phyloP scores from a whole-genome alignment of 176 grass and related monocot genomes.

The Thinopyrum elongatum region DNA sequence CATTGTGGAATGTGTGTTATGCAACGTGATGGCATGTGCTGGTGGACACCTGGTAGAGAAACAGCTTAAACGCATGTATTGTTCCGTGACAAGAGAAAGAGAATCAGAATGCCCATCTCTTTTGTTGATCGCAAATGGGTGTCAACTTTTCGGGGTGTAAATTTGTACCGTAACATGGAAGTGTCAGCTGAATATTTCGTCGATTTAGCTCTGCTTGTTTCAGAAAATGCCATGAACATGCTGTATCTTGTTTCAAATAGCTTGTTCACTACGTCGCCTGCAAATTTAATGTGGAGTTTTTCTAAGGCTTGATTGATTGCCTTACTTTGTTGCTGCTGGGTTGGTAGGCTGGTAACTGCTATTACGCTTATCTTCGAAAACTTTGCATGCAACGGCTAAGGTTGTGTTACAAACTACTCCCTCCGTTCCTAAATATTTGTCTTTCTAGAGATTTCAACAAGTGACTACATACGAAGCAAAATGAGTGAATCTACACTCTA shows the following conservation, averaged over 20 bases:
- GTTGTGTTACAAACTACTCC: no score
- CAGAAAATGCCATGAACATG: neutral
- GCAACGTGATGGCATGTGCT: neutral
- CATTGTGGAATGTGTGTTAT: neutral
- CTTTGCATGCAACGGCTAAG: no score
- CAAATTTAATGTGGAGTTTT: neutral
- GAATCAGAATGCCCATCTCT: neutral
- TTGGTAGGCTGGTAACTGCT: no score
- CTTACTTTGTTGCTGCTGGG: neutral
- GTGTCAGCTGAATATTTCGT: neutral
- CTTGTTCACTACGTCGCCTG: neutral
- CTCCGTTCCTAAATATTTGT: no score
- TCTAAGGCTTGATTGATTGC: no score
- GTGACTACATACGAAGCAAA: no score
- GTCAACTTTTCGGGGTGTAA: neutral
- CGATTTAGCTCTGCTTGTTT: neutral
- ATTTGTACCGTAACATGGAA: neutral
- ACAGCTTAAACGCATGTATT: slow-evolving; percentile 9
- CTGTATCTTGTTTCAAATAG: neutral
- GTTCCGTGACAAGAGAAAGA: neutral
- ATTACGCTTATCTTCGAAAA: no score
- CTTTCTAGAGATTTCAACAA: no score
- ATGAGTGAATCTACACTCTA: no score
- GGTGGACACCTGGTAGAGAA: neutral
- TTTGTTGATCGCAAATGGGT: neutral